Evolutionary conservation across 1,139 yeast genomes (phyloP), one percentile per base, ranked within the genome.

Genomic region (Candida pseudocylindracea): DNA sequence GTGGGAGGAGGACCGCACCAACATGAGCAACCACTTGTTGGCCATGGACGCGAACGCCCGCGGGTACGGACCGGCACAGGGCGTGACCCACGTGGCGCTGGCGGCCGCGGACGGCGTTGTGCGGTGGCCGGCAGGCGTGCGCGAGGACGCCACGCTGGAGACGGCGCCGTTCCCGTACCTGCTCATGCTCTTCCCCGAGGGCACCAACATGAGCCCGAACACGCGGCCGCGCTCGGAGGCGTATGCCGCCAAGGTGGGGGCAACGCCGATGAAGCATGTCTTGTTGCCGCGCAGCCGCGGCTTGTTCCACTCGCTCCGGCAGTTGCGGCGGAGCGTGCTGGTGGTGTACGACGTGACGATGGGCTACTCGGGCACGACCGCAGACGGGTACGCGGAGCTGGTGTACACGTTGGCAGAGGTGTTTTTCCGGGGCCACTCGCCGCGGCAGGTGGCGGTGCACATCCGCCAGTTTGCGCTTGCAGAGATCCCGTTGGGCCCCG

Each of bases 161-260:
- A 35, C 34, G 38, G 39, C 50, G 32, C 36, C 55, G 34, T 49
- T 60, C 57, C 60, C 71, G 40, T 72, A 68, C 41, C 57, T 57
- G 45, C 47, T 88, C 34, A 52, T 85, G 25, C 50, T 88, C 27
- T 88, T 75, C 51, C 98, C 99, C 1, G 99, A 88, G 50, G 99
- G 99, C 2, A 88, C 99, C 0, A 91, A 83, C 34, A 56, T 79
- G 37, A 72, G 91, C 29, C 58, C 57, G 10, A 63, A 67, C 39
- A 81, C 94, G 4, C 61, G 67, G 33, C 54, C 45, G 7, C 66
- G 67, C 37, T 70, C 85, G 2, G 57, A 55, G 11, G 59, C 50
- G 11, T 88, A 56, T 50, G 75, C 79, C 25, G 53, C 51, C 9
- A 64, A 71, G 39, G 51, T 30, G 61, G 62, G 13, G 49, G 53